phyloP scores from a whole-genome alignment of 176 grass and related monocot species.

The Aegilops tauschii region DNA sequence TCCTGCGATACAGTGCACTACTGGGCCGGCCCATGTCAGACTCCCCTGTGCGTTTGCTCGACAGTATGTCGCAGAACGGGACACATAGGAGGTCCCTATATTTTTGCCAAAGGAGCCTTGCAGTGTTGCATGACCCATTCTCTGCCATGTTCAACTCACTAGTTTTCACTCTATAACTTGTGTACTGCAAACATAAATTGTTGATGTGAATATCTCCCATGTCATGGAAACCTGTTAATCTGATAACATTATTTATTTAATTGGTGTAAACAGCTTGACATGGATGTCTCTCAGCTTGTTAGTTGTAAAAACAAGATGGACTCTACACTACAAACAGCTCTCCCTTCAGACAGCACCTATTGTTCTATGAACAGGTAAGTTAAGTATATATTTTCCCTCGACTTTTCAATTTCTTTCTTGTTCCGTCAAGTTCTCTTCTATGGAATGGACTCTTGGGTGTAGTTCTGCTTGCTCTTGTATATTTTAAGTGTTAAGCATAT shows the following conservation, averaged over 20 bases:
- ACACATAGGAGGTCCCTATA: too few species aligned
- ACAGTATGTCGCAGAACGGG: too few species aligned
- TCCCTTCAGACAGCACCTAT: background rate
- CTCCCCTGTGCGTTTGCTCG: too few species aligned
- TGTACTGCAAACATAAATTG: background rate
- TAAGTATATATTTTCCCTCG: background rate
- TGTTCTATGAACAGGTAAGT: conserved; percentile 2
- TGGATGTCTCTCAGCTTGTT: background rate
- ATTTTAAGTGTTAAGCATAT: background rate
- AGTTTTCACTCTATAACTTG: background rate
- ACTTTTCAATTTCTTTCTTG: background rate
- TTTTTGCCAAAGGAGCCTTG: background rate
- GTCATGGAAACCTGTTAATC: background rate
- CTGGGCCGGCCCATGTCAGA: too few species aligned
- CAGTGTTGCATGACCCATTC: background rate
- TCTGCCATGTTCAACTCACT: background rate
- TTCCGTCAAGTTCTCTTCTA: background rate
- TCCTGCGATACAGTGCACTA: too few species aligned
- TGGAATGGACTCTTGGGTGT: background rate
- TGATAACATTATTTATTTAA: background rate
- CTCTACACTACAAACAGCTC: background rate
- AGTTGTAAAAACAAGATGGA: conserved; percentile 21
- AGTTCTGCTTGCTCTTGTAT: background rate
- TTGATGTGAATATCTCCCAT: background rate
- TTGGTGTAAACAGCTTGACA: conserved; percentile 20